Conservation (phyloP, 2,329 filamentous ascomycete genomes). For the Epichloe uncinata region DNA sequence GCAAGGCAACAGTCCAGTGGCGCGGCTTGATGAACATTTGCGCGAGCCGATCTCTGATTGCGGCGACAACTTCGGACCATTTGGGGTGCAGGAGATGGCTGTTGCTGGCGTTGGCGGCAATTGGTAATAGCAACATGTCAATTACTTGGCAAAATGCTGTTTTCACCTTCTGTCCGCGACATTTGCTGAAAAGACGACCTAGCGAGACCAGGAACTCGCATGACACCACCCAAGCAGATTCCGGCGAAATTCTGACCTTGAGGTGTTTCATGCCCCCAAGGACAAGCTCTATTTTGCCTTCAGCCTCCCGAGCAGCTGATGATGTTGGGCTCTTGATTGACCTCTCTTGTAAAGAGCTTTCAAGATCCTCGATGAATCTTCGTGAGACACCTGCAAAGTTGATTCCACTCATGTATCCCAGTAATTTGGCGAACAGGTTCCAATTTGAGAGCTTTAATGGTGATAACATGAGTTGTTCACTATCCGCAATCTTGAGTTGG, state of each 20-base stretch:
- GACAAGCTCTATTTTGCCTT: slow-evolving; percentile 75
- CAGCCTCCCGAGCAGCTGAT: slow-evolving; percentile 48
- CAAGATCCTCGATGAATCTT: slow-evolving; percentile 71
- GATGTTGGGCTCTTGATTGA: slow-evolving; percentile 51
- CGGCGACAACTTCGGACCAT: slow-evolving; percentile 76
- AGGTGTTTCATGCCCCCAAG: slow-evolving; percentile 87
- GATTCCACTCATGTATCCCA: slow-evolving; percentile 92
- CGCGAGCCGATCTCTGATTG: slow-evolving; percentile 62
- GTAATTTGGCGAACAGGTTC: slow-evolving; percentile 81
- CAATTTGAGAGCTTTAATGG: slow-evolving; percentile 85
- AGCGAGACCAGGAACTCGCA: slow-evolving; percentile 80
- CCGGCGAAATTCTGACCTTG: slow-evolving; percentile 58
- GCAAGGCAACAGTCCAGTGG: slow-evolving; percentile 83
- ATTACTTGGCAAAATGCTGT: slow-evolving; percentile 89
- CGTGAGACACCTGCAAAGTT: slow-evolving; percentile 77
- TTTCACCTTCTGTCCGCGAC: slow-evolving; percentile 82
- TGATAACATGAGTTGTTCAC: slow-evolving; percentile 64
- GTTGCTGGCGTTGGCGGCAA: slow-evolving; percentile 66
- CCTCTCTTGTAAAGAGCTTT: slow-evolving; percentile 63
- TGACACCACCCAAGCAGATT: slow-evolving; percentile 68
- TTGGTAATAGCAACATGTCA: slow-evolving; percentile 71
- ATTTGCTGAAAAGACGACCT: slow-evolving; percentile 71
- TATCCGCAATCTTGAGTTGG: slow-evolving; percentile 82
- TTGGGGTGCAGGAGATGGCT: slow-evolving; percentile 66
- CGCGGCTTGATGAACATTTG: slow-evolving; percentile 85